Base-by-base conservation (phyloP, 1,284 basidiomycete species). In the Kwoniella shivajii region DNA sequence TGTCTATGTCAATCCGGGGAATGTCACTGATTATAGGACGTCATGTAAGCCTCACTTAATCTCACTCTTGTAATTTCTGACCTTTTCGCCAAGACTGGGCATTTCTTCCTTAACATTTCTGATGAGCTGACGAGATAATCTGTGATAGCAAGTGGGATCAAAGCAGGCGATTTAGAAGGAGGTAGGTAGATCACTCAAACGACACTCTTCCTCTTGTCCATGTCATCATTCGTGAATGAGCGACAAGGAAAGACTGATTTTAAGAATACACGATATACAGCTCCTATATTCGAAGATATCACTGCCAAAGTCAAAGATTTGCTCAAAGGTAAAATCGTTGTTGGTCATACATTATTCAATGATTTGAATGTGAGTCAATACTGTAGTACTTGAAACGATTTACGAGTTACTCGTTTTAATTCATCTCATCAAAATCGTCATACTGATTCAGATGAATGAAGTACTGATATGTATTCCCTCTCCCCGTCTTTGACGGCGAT, bases 341-440 rank as follows among this genome's bases (percentile, higher is more conserved):
- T 99, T 4, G 96, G 95, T 0, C 95, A 98, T 73, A 92, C 95
- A 0, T 81, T 98, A 3, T 84, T 88, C 68, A 93, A 98, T 66
- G 95, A 98, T 78, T 80, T 97, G 16, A 87, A 88, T 73, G 90
- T 87, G 50, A 46, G 80, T 62, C n/a, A 16, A 22, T 11, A 29
- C 18, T 38, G 24, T 45, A 24, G n/a, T 45, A 10, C 13, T 45
- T 20, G 27, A 27, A 24, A 31, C 26, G 16, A 31, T 13, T 20
- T 31, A 11, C 6, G 22, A 27, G 30, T 31, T 18, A 14, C 2
- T 24, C 34, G 14, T 11, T 34, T 33, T 6, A 31, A 7, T 13
- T 44, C 26, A 22, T 14, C 22, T 31, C 13, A 20, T 6, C 46
- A 34, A 6, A 20, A 6, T 49, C 6, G 9, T 6, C 34, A 18